phyloP scores from a whole-genome alignment of 2,329 filamentous ascomycete species.

The Scleromitrula shiraiana region DNA sequence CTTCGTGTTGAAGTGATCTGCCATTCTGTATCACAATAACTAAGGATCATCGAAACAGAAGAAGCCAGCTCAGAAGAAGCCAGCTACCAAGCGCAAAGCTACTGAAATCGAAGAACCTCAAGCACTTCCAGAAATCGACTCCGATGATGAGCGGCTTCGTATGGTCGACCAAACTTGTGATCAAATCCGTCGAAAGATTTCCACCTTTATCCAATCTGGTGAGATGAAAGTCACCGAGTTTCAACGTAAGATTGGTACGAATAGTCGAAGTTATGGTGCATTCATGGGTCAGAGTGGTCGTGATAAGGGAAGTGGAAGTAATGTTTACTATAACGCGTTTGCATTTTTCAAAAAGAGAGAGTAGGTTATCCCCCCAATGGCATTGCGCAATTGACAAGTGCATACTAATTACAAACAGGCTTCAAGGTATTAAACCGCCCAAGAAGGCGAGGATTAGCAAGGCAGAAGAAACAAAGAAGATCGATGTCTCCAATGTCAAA shows the following conservation, averaged over 20 bases:
- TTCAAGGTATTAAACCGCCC: constrained; percentile 35
- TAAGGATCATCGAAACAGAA: too few species aligned
- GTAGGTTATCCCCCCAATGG: background rate
- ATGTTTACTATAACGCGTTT: constrained; percentile 32
- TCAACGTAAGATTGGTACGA: constrained; percentile 32
- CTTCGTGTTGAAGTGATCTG: too few species aligned
- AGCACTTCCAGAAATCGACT: constrained; percentile 11
- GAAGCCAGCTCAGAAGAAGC: constrained; percentile 1
- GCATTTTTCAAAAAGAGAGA: constrained; percentile 45
- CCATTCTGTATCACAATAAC: background rate
- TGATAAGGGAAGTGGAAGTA: constrained; percentile 30
- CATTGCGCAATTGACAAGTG: background rate
- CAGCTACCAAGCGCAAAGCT: constrained; percentile 15
- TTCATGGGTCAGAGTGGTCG: constrained; percentile 44
- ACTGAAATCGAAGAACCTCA: constrained; percentile 7
- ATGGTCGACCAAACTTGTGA: constrained; percentile 24
- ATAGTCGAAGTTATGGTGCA: constrained; percentile 29
- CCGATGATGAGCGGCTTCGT: constrained; percentile 13
- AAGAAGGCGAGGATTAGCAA: constrained; percentile 31
- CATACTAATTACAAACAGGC: constrained; percentile 5
- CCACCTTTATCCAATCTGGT: constrained; percentile 32
- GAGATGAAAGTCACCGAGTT: constrained; percentile 39
- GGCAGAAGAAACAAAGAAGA: constrained; percentile 21
- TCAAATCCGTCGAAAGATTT: constrained; percentile 35
- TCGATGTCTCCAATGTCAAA: constrained; percentile 35